Percentiles rank a stretch among this genome's conserved stretches.
Evolutionary conservation across 2,329 filamentous ascomycete species (phyloP).

Genomic region (Nemania sp.): DNA sequence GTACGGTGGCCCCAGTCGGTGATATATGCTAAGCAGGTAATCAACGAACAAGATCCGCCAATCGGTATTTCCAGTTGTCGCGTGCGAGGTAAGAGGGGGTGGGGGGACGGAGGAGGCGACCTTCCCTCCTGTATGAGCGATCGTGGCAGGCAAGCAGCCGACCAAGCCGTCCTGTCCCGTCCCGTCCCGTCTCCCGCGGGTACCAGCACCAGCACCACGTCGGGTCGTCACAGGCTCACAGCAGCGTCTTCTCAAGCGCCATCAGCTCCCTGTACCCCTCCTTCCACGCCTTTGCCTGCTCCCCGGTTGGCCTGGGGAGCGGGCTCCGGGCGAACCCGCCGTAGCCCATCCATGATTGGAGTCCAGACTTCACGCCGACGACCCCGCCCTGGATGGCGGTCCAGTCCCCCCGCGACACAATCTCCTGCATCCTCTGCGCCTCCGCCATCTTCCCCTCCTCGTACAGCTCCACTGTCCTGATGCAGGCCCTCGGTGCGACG

Average conservation of each 20-base stretch:
- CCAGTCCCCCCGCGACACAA: slow-evolving; percentile 73
- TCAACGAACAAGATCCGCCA: no score
- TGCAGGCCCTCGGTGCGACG: slow-evolving; percentile 69
- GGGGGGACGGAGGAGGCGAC: not conserved
- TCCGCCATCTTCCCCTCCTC: slow-evolving; percentile 60
- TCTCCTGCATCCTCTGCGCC: slow-evolving; percentile 66
- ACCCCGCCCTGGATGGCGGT: slow-evolving; percentile 73
- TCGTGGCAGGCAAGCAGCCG: slow-evolving; percentile 5
- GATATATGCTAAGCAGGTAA: no score
- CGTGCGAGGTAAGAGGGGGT: no score
- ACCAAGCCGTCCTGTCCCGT: no score
- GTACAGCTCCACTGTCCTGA: slow-evolving; percentile 64
- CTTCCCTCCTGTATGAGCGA: slow-evolving; percentile 2
- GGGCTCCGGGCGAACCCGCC: slow-evolving; percentile 60
- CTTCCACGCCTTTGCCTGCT: slow-evolving; percentile 57
- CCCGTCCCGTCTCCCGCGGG: slow-evolving; percentile 20
- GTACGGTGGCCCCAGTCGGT: no score
- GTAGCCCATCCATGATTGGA: slow-evolving; percentile 70
- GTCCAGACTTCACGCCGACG: slow-evolving; percentile 70
- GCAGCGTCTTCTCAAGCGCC: slow-evolving; percentile 52
- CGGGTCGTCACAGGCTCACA: no score
- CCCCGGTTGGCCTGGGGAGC: slow-evolving; percentile 54
- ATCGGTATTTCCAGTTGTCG: no score
- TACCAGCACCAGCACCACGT: slow-evolving; percentile 28
- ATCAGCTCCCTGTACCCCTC: slow-evolving; percentile 60